phyloP scores from a whole-genome alignment of 139 green algal species.

The Micractinium sp. region DNA sequence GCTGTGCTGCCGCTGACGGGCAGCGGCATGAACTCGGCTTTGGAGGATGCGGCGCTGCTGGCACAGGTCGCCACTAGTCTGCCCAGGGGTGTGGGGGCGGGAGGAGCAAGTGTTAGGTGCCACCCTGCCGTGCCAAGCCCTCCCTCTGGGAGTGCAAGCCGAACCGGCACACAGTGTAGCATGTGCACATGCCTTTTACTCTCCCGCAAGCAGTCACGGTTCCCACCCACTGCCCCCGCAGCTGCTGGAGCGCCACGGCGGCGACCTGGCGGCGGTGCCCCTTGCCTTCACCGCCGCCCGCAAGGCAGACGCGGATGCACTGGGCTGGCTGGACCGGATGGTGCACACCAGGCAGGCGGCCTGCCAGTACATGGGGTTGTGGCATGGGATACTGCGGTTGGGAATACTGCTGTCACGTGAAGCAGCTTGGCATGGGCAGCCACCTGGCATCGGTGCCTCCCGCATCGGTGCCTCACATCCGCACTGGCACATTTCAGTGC shows the following conservation, averaged over 20 bases:
- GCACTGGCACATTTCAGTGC: background rate
- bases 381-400: background rate
- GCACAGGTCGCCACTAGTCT: background rate
- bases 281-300: background rate
- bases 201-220: background rate
- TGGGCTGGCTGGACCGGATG: background rate
- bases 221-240: background rate
- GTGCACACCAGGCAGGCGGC: background rate
- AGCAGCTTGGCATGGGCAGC: background rate
- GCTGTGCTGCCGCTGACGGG: constrained; percentile 6
- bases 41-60: constrained; percentile 3
- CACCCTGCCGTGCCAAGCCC: too few species aligned
- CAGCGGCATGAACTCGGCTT: background rate
- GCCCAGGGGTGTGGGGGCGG: background rate
- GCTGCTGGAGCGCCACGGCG: constrained; percentile 3
- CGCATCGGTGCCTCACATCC: background rate
- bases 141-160: background rate
- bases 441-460: background rate
- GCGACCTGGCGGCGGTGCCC: background rate
- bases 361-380: background rate
- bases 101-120: too few species aligned
- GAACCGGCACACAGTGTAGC: background rate
- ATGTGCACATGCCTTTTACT: background rate
- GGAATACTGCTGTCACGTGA: background rate
- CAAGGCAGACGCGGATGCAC: background rate